Conservation (phyloP, 164 flowering plant species). For the Protea cynaroides region DNA sequence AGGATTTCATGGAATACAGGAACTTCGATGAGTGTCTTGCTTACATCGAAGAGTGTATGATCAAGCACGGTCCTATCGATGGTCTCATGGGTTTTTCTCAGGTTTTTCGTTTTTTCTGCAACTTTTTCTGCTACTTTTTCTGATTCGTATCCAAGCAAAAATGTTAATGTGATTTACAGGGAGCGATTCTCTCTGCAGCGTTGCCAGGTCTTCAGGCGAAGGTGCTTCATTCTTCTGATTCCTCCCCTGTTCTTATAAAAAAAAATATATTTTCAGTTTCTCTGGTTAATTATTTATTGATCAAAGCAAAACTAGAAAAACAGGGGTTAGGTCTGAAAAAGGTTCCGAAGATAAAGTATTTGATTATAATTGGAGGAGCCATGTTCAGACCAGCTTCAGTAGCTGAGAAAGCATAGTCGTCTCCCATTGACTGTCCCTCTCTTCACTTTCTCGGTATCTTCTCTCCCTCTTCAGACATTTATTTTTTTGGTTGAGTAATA, state of each 20-base stretch:
- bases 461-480: not conserved
- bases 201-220: constrained; percentile 64
- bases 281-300: too few relatives aligned
- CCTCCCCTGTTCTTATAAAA: too few relatives aligned
- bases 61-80: constrained; percentile 73
- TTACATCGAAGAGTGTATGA: constrained; percentile 61
- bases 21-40: constrained; percentile 67
- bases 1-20: constrained; percentile 58
- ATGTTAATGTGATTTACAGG: constrained; percentile 27
- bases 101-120: constrained; percentile 25
- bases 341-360: constrained; percentile 53
- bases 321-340: constrained; percentile 60
- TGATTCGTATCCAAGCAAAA: too few relatives aligned
- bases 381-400: constrained; percentile 24
- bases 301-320: too few relatives aligned
- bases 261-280: not conserved
- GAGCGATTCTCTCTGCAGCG: constrained; percentile 72
- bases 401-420: constrained; percentile 45
- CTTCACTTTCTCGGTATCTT: constrained; percentile 62
- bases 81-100: constrained; percentile 90
- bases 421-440: constrained; percentile 34
- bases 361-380: constrained; percentile 58
- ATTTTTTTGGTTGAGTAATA: too few relatives aligned
- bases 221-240: constrained; percentile 19
- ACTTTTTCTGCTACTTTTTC: too few relatives aligned